These are phyloP conservation scores for Cryptococcus sp. DNA, from an alignment of 1,284 basidiomycete genomes.

Conservation along the genomic window DNA sequence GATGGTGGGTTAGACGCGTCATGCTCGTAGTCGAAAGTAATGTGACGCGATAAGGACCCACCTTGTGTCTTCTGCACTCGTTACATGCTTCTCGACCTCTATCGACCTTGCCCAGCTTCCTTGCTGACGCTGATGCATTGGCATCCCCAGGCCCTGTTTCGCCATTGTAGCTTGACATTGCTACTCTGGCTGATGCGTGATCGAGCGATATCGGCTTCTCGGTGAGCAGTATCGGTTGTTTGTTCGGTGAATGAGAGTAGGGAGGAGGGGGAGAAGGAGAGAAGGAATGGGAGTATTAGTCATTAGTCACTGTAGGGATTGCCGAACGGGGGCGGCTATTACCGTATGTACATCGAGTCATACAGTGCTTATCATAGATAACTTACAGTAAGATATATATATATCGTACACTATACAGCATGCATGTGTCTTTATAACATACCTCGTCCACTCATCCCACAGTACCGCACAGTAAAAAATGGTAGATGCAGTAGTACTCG, in stretches of 20 bases:
- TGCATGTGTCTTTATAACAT: neutral
- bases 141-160: neutral
- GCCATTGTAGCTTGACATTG: neutral
- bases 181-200: neutral
- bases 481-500: conserved; percentile 47
- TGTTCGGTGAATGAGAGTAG: neutral
- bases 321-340: neutral
- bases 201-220: no score
- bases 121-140: no score
- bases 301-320: neutral
- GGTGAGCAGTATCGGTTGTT: no score
- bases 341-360: neutral
- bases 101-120: conserved; percentile 34
- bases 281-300: neutral
- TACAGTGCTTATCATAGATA: no score
- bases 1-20: no score
- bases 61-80: conserved; percentile 41
- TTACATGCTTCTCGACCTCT: conserved; percentile 37
- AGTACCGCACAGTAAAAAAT: conserved; percentile 2
- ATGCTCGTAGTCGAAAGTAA: neutral
- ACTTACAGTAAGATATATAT: neutral
- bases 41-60: conserved; percentile 2
- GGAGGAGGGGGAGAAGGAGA: neutral
- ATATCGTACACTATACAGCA: neutral
- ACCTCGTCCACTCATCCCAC: neutral